A percentile compares a stretch with the other conserved stretches of the same genome.
These are phyloP conservation scores for Trematosphaeria pertusa DNA, from an alignment of 2,329 filamentous ascomycete genomes.

Conservation along the genomic window DNA sequence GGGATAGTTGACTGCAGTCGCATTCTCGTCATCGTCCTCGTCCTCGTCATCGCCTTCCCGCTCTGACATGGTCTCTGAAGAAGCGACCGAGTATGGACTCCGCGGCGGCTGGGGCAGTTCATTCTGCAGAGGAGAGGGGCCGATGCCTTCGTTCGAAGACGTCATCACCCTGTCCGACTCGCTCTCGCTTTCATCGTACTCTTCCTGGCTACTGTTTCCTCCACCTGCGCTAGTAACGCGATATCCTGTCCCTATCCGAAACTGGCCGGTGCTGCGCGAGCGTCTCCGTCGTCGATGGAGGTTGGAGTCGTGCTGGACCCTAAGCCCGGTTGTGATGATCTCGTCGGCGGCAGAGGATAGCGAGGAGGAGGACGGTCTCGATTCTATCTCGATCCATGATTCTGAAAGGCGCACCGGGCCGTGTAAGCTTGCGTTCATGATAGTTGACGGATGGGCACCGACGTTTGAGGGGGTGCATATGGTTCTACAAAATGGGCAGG, in stretches of 20 bases:
- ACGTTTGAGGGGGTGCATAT: not conserved
- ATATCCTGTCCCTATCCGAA: constrained; percentile 42
- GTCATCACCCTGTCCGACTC: constrained; percentile 78
- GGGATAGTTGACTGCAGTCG: constrained; percentile 77
- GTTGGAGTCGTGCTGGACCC: constrained; percentile 71
- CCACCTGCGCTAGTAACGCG: constrained; percentile 53
- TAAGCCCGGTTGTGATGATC: constrained; percentile 87
- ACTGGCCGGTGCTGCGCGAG: constrained; percentile 47
- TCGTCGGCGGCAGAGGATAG: constrained; percentile 85
- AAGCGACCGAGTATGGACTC: constrained; percentile 38
- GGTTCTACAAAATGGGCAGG: too few species aligned
- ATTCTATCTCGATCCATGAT: constrained; percentile 95
- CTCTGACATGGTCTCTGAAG: constrained; percentile 47
- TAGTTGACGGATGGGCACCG: not conserved
- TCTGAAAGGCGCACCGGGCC: constrained; percentile 62
- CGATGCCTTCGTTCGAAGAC: constrained; percentile 67
- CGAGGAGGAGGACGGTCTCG: constrained; percentile 91
- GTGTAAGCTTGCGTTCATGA: constrained; percentile 20
- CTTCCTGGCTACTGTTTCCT: constrained; percentile 86
- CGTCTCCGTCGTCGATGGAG: constrained; percentile 64
- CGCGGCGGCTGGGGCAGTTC: constrained; percentile 36
- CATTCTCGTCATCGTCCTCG: constrained; percentile 75
- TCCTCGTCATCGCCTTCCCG: constrained; percentile 48
- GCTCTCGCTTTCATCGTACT: constrained; percentile 92
- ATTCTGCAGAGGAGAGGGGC: constrained; percentile 42